Evolutionary conservation across 2,329 filamentous ascomycete species (phyloP).

Genomic region (Plectosphaerella sp.): DNA sequence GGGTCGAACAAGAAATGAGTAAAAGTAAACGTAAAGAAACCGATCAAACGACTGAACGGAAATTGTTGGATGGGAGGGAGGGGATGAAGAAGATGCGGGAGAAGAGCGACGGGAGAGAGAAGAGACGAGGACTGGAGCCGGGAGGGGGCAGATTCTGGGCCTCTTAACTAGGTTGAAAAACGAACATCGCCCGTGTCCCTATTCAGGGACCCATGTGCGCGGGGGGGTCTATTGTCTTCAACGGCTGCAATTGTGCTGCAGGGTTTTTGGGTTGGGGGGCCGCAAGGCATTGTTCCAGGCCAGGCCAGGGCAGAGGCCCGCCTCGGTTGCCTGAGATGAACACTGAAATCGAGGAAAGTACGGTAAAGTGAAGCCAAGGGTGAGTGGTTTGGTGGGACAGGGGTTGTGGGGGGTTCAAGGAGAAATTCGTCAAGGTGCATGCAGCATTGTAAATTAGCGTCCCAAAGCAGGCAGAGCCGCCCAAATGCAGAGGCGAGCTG

Average conservation of each 20-base stretch:
- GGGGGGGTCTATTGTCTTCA: neutral
- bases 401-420: too few relatives aligned
- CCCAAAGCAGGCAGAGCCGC: too few relatives aligned
- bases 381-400: too few relatives aligned
- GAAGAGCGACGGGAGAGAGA: neutral
- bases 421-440: too few relatives aligned
- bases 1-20: neutral
- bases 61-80: constrained; percentile 1
- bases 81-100: neutral
- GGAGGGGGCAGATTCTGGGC: neutral
- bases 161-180: neutral
- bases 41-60: too few relatives aligned
- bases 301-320: neutral
- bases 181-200: too few relatives aligned
- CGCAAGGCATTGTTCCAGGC: neutral
- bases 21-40: neutral
- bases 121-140: neutral
- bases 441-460: too few relatives aligned
- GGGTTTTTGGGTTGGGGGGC: neutral
- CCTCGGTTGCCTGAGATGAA: too few relatives aligned
- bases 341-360: too few relatives aligned
- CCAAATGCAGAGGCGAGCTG: too few relatives aligned
- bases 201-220: too few relatives aligned
- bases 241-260: neutral
- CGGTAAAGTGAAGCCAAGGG: too few relatives aligned